A percentile compares a stretch with the other conserved stretches of the same genome.
phyloP scores from a whole-genome alignment of 768 basidiomycete species.

The Kondoa subrosea region DNA sequence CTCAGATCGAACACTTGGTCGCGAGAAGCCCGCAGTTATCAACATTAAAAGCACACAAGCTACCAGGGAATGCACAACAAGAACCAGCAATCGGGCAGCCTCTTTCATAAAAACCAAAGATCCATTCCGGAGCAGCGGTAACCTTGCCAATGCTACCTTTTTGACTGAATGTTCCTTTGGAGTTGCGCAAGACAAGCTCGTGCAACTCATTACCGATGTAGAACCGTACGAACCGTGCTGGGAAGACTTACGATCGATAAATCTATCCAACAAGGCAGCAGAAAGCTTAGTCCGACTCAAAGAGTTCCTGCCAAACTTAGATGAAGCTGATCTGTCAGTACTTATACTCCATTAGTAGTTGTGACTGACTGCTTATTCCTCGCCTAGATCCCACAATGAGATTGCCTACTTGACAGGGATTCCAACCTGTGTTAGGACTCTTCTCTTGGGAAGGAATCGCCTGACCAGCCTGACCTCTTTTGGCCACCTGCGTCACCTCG shows the following conservation, averaged over 20 bases:
- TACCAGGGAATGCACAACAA: no score
- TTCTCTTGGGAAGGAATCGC: slow-evolving; percentile 39
- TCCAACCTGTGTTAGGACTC: slow-evolving; percentile 31
- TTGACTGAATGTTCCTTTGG: slow-evolving; percentile 94
- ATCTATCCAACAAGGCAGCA: slow-evolving; percentile 53
- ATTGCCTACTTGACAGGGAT: slow-evolving; percentile 37
- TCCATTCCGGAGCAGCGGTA: not conserved
- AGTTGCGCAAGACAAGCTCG: slow-evolving; percentile 75
- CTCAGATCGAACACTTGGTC: no score
- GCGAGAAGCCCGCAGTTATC: no score
- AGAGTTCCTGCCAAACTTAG: slow-evolving; percentile 49
- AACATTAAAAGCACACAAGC: not conserved
- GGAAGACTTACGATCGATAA: slow-evolving; percentile 60
- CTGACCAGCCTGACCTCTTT: slow-evolving; percentile 76
- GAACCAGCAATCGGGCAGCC: no score
- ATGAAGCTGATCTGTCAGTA: slow-evolving; percentile 49
- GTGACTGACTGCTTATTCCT: not conserved
- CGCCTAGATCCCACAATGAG: slow-evolving; percentile 31
- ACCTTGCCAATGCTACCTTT: slow-evolving; percentile 44
- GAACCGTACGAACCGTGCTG: slow-evolving; percentile 89
- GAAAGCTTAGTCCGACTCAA: slow-evolving; percentile 71
- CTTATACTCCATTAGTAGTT: not conserved
- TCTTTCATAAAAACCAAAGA: not conserved
- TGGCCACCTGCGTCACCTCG: slow-evolving; percentile 65
- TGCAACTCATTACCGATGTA: slow-evolving; percentile 82